Evolutionary conservation across 495 filamentous ascomycete species (phyloP), one percentile per base, ranked within the genome.

Genomic region (Podospora bellae-mahoneyi): DNA sequence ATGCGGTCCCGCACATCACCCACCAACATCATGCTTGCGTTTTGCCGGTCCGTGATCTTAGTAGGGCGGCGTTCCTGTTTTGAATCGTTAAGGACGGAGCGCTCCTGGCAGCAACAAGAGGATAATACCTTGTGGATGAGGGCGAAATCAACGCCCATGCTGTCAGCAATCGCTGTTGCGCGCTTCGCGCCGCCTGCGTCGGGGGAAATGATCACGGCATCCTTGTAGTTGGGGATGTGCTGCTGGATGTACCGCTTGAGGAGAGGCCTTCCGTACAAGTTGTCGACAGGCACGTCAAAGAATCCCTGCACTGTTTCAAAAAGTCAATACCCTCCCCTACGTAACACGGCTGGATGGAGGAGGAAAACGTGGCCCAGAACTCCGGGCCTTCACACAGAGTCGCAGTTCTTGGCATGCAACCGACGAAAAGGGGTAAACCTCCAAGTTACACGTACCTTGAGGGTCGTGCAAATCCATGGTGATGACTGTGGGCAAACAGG

Each of bases 111-210:
- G 68, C 55, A 71, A 68, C 55, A 72, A 64, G 71, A 75, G 72
- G 80, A 70, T 73, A 72, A 80, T 83, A 96, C 94, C 89, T 97
- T 99, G 83, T 99, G 95, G 73, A 99, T 99, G 66, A 99, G 84
- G 28, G 96, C 95, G 78, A 99, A 99, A 58, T 91, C 90, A 82
- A 97, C 91, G 69, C 91, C 92, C 72, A 99, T 87, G 60, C 88
- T 87, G 77, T 99, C 95, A 13, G 96, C 96, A 78, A 99, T 97
- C 34, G 93, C 91, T 10, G 96, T 97, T 7, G 96, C 95, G 61
- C 95, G 85, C 83, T 99, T 99, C n/a, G 95, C 96, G 64, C 95
- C 95, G 67, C 95, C 95, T n/a, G 95, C 95, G 82, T 99, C 95
- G 9, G 95, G 95, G 73, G 91, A 94, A 72, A 99, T 95, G 73